Percentiles rank a stretch among this genome's conserved stretches.
Evolutionary conservation across 23 red algal genomes (phyloP).

Genomic region (Gracilaria gracilis): DNA sequence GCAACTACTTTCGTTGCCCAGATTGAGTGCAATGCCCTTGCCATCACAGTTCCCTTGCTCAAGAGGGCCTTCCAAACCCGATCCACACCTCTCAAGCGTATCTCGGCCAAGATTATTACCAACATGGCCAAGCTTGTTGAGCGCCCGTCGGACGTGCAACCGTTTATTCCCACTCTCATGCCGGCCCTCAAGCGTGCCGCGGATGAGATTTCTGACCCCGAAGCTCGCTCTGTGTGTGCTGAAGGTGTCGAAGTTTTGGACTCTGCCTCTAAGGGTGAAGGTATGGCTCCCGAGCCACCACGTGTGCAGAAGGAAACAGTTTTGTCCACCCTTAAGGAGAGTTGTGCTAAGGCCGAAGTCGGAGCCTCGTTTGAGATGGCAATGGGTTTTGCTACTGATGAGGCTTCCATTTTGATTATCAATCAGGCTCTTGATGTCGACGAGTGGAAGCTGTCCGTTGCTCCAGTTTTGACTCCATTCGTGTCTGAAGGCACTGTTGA

Average conservation of each 20-base stretch:
- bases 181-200: conserved; percentile 84
- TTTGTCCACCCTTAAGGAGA: conserved; percentile 54
- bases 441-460: conserved; percentile 70
- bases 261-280: conserved; percentile 73
- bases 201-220: conserved; percentile 88
- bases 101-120: conserved; percentile 85
- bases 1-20: conserved; percentile 86
- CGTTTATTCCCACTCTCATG: conserved; percentile 88
- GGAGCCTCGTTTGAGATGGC: conserved; percentile 41
- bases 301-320: conserved; percentile 51
- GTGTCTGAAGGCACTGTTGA: conserved; percentile 7
- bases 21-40: conserved; percentile 85
- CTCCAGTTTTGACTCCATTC: conserved; percentile 61
- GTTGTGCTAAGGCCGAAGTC: neutral
- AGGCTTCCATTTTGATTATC: conserved; percentile 64
- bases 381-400: conserved; percentile 46
- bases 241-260: conserved; percentile 75
- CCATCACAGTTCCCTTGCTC: conserved; percentile 82
- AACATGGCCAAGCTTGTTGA: conserved; percentile 96
- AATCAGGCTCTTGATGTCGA: conserved; percentile 64
- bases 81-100: conserved; percentile 81
- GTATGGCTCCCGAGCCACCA: conserved; percentile 78
- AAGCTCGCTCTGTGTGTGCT: conserved; percentile 80
- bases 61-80: conserved; percentile 88
- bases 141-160: conserved; percentile 70